Conservation (phyloP, 2,329 filamentous ascomycete genomes). For the Trichoderma pleuroti region DNA sequence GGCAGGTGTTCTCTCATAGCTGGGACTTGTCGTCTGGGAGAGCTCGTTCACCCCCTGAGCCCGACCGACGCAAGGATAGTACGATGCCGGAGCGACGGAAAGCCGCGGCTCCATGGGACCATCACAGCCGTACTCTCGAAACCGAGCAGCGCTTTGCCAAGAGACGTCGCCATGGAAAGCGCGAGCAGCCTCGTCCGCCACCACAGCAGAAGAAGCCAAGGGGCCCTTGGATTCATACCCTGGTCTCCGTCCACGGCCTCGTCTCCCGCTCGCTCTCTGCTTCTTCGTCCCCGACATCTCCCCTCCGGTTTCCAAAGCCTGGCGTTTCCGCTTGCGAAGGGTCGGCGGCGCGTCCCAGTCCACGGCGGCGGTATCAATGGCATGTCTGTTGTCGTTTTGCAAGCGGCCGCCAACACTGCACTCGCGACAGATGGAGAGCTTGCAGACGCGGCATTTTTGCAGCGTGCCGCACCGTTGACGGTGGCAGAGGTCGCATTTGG, state of each 20-base stretch:
- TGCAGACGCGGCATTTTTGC: slow-evolving; percentile 26
- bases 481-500: slow-evolving; percentile 29
- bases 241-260: not conserved
- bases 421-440: slow-evolving; percentile 25
- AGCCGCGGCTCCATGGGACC: not conserved
- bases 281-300: not conserved
- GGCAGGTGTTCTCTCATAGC: not conserved
- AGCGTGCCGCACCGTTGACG: slow-evolving; percentile 25
- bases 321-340: slow-evolving; percentile 2
- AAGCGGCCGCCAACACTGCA: slow-evolving; percentile 23
- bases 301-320: not conserved
- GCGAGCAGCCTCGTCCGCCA: not conserved
- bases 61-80: not conserved
- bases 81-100: not conserved
- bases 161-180: not conserved
- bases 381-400: slow-evolving; percentile 22
- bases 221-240: not conserved
- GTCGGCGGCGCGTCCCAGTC: slow-evolving; percentile 21
- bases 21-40: not conserved
- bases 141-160: not conserved
- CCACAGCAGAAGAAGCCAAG: not conserved
- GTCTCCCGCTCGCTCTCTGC: not conserved
- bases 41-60: not conserved
- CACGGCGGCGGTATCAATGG: slow-evolving; percentile 22
- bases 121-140: not conserved